Evolutionary conservation across 805 yeast genomes (phyloP).

Genomic region (Blastobotrys attinorum): DNA sequence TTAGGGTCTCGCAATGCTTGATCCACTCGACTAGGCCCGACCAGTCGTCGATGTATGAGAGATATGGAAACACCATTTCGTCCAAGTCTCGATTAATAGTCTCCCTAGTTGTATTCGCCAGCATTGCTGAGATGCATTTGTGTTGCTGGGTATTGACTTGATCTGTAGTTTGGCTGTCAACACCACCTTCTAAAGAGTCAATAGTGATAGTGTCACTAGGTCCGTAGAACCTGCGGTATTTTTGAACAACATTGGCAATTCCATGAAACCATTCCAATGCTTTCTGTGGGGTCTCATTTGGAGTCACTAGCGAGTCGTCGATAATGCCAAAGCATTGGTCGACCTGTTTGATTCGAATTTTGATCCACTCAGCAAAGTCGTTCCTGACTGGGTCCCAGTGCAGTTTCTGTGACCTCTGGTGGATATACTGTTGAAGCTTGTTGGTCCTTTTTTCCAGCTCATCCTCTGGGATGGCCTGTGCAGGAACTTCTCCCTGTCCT

Average conservation of each 20-base stretch:
- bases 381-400: slow-evolving; percentile 18
- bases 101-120: slow-evolving; percentile 10
- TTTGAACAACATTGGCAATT: slow-evolving; percentile 19
- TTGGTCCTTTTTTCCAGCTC: slow-evolving; percentile 13
- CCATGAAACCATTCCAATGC: slow-evolving; percentile 25
- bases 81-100: slow-evolving; percentile 19
- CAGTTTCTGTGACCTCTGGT: slow-evolving; percentile 6
- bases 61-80: slow-evolving; percentile 25
- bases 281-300: slow-evolving; percentile 12
- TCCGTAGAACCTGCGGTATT: background rate
- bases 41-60: slow-evolving; percentile 15
- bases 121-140: slow-evolving; percentile 18
- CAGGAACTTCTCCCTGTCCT: too few relatives aligned
- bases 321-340: slow-evolving; percentile 21
- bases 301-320: slow-evolving; percentile 9
- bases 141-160: too few relatives aligned
- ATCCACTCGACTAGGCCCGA: slow-evolving; percentile 16
- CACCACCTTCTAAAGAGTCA: slow-evolving; percentile 1
- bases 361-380: slow-evolving; percentile 18
- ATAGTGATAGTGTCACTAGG: background rate
- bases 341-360: slow-evolving; percentile 21
- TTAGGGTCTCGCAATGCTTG: slow-evolving; percentile 11
- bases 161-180: background rate
- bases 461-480: slow-evolving; percentile 7
- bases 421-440: slow-evolving; percentile 10